Percentiles rank a stretch among this genome's conserved stretches.
phyloP scores from a whole-genome alignment of 1,284 basidiomycete species.

The Microbotryum lychnidis-dioicae region DNA sequence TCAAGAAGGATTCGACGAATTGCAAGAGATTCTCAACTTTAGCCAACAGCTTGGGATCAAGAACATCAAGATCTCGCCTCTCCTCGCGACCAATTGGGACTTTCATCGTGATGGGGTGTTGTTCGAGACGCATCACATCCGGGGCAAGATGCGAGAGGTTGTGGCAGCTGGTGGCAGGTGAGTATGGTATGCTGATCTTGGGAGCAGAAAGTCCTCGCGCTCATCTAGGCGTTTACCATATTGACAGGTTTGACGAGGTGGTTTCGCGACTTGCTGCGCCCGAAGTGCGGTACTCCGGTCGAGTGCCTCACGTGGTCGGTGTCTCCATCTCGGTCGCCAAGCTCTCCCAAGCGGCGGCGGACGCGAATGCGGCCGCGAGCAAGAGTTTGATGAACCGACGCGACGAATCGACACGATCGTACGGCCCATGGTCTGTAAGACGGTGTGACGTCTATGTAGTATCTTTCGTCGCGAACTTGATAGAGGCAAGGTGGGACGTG shows the following conservation, averaged over 20 bases:
- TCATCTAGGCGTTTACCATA: background rate
- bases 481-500: slow-evolving; percentile 45
- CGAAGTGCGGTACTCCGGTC: slow-evolving; percentile 28
- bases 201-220: background rate
- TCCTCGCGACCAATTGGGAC: slow-evolving; percentile 40
- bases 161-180: slow-evolving; percentile 45
- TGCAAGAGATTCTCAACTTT: slow-evolving; percentile 40
- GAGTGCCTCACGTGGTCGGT: slow-evolving; percentile 46
- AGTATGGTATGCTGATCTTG: background rate
- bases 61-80: slow-evolving; percentile 45
- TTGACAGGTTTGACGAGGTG: slow-evolving; percentile 46
- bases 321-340: slow-evolving; percentile 48
- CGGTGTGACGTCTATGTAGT: slow-evolving; percentile 52
- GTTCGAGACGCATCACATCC: slow-evolving; percentile 46
- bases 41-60: slow-evolving; percentile 45
- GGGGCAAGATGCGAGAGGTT: slow-evolving; percentile 45
- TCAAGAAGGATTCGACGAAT: slow-evolving; percentile 27
- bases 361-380: slow-evolving; percentile 41
- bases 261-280: slow-evolving; percentile 46
- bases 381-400: slow-evolving; percentile 38
- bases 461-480: slow-evolving; percentile 43
- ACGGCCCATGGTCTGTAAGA: slow-evolving; percentile 45
- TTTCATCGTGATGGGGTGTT: slow-evolving; percentile 48
- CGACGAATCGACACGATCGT: slow-evolving; percentile 42
- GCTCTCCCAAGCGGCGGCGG: slow-evolving; percentile 44